Percentiles rank a stretch among this genome's conserved stretches.
phyloP scores from a whole-genome alignment of 805 yeast species.

The Spathaspora arborariae region DNA sequence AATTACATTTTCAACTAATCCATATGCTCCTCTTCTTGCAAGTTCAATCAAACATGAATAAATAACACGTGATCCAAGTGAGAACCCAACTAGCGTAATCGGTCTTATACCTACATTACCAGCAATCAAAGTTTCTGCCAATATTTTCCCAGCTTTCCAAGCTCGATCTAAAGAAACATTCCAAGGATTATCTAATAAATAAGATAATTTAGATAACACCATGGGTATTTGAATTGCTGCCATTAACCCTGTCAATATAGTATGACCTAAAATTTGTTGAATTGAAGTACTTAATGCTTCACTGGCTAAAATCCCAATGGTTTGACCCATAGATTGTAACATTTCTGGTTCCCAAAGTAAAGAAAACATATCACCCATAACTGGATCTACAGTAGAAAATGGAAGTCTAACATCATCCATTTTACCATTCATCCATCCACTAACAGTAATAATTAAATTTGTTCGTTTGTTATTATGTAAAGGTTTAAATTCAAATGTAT shows the following conservation, averaged over 20 bases:
- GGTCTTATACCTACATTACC: conserved; percentile 92
- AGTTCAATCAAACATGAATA: conserved; percentile 85
- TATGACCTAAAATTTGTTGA: conserved; percentile 92
- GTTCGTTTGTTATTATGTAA: conserved; percentile 87
- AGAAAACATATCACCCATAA: conserved; percentile 94
- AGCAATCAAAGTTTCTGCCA: conserved; percentile 86
- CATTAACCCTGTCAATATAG: conserved; percentile 85
- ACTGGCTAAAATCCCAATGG: conserved; percentile 87
- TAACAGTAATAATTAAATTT: conserved; percentile 80
- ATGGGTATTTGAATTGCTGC: conserved; percentile 90
- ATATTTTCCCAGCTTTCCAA: conserved; percentile 88
- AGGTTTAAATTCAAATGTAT: conserved; percentile 91
- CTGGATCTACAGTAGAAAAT: conserved; percentile 93
- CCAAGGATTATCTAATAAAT: conserved; percentile 95
- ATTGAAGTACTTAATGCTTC: conserved; percentile 91
- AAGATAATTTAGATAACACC: conserved; percentile 84
- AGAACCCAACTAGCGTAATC: conserved; percentile 86
- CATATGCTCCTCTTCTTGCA: conserved; percentile 81
- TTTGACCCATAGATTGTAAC: conserved; percentile 94
- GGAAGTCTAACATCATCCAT: conserved; percentile 96
- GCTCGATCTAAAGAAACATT: conserved; percentile 95
- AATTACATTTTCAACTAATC: conserved; percentile 83
- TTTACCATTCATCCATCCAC: conserved; percentile 97
- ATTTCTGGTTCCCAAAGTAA: conserved; percentile 97
- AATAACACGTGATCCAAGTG: conserved; percentile 88